Evolutionary conservation across 331 rosid genomes (phyloP).

Genomic region (Pyrus hybrid): DNA sequence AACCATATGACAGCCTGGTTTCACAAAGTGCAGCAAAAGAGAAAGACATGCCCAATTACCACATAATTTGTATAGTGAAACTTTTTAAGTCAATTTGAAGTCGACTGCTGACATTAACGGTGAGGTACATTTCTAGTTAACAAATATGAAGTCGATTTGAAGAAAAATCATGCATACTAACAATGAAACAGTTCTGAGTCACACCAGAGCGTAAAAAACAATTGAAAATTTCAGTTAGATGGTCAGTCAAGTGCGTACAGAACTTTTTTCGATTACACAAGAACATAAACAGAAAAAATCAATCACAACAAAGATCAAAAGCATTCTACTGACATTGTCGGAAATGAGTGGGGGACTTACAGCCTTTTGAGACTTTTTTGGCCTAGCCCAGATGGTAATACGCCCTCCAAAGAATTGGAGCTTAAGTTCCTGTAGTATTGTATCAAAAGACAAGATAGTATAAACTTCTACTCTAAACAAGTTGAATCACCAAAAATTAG

Average conservation of each 20-base stretch:
- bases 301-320: neutral
- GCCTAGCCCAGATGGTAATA: constrained; percentile 60
- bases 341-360: constrained; percentile 43
- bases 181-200: neutral
- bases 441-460: neutral
- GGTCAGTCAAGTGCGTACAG: neutral
- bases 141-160: neutral
- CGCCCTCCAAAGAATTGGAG: constrained; percentile 65
- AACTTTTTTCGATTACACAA: neutral
- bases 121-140: neutral
- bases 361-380: constrained; percentile 53
- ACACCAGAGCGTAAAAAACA: neutral
- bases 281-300: constrained; percentile 1
- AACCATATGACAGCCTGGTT: too few species aligned
- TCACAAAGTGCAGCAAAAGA: neutral
- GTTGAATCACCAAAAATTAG: neutral
- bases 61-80: neutral
- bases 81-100: neutral
- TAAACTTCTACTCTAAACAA: neutral
- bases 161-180: neutral
- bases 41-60: neutral
- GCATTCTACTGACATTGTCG: constrained; percentile 1
- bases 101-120: neutral
- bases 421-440: constrained; percentile 60
- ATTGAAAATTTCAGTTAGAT: too few species aligned